These are phyloP conservation scores for Lasiodiplodia theobromae DNA, from an alignment of 2,329 filamentous ascomycete genomes.

Conservation along the genomic window DNA sequence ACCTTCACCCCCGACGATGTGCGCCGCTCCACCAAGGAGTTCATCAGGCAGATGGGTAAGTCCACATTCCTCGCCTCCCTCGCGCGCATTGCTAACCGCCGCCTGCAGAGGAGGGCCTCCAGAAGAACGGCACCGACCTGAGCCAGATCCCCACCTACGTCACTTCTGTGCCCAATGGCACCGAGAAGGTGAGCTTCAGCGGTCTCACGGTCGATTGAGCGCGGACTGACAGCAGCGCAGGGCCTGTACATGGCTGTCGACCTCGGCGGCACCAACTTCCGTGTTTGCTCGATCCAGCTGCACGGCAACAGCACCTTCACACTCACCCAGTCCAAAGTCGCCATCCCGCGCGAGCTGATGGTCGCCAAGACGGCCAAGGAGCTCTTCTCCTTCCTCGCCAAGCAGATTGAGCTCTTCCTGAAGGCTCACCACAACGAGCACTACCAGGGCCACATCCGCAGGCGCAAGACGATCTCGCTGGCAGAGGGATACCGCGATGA, in stretches of 20 bases:
- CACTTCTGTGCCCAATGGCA: conserved; percentile 93
- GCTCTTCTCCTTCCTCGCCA: conserved; percentile 90
- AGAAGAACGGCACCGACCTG: conserved; percentile 78
- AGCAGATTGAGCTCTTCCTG: conserved; percentile 90
- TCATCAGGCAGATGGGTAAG: conserved; percentile 81
- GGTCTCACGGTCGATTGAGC: not conserved
- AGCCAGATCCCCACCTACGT: conserved; percentile 98
- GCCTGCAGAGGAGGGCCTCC: conserved; percentile 76
- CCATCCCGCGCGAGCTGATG: conserved; percentile 91
- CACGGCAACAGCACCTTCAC: conserved; percentile 96
- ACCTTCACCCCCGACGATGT: conserved; percentile 81
- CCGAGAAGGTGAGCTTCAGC: conserved; percentile 76
- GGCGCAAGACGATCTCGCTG: conserved; percentile 67
- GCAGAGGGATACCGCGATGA: conserved; percentile 70
- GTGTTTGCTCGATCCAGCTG: conserved; percentile 92
- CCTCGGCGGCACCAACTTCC: conserved; percentile 97
- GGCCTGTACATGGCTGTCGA: conserved; percentile 96
- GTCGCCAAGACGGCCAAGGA: conserved; percentile 83
- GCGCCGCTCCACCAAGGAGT: conserved; percentile 82
- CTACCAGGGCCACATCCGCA: conserved; percentile 73
- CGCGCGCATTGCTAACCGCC: conserved; percentile 29
- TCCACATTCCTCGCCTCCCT: conserved; percentile 37
- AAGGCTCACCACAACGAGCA: conserved; percentile 86
- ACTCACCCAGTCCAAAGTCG: conserved; percentile 89
- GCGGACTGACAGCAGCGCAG: conserved; percentile 52